phyloP scores from a whole-genome alignment of 306 rosid species.

The Senna siamea region DNA sequence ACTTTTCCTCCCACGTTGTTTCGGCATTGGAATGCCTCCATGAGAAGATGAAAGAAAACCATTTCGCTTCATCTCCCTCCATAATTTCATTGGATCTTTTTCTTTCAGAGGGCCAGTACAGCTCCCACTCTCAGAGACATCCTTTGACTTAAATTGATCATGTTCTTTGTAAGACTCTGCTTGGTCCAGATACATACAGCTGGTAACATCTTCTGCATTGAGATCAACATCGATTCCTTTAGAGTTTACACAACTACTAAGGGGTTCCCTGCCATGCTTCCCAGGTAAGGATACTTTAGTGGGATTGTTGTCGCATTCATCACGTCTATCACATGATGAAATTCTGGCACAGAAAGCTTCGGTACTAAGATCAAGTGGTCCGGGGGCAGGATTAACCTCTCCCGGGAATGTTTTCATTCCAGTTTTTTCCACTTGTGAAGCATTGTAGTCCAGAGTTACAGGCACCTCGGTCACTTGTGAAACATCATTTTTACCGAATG shows the following conservation, averaged over 20 bases:
- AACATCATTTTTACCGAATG: constrained; percentile 46
- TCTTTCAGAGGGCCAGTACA: constrained; percentile 67
- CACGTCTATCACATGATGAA: constrained; percentile 37
- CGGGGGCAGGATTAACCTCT: constrained; percentile 27
- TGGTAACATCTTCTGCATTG: constrained; percentile 70
- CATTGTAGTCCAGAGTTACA: constrained; percentile 39
- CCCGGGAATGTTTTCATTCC: constrained; percentile 28
- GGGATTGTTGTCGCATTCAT: constrained; percentile 46
- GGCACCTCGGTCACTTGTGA: constrained; percentile 54
- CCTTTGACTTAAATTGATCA: constrained; percentile 56
- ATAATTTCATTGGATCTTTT: constrained; percentile 65
- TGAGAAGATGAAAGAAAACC: constrained; percentile 86
- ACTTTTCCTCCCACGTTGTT: constrained; percentile 74
- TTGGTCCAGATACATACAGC: constrained; percentile 50
- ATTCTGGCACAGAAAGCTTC: constrained; percentile 45
- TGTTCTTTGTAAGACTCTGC: constrained; percentile 47
- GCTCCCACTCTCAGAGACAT: constrained; percentile 82
- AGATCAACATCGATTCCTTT: constrained; percentile 67
- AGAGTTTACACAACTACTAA: constrained; percentile 31
- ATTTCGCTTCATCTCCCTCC: constrained; percentile 91
- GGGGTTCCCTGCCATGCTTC: constrained; percentile 40
- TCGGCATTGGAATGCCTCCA: constrained; percentile 89
- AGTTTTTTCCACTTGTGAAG: constrained; percentile 47
- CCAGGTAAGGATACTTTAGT: constrained; percentile 21
- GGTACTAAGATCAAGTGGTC: constrained; percentile 60